Percentiles rank a stretch among this genome's conserved stretches.
Conservation (phyloP, 2,329 filamentous ascomycete genomes). For the Colletotrichum spinosum region DNA sequence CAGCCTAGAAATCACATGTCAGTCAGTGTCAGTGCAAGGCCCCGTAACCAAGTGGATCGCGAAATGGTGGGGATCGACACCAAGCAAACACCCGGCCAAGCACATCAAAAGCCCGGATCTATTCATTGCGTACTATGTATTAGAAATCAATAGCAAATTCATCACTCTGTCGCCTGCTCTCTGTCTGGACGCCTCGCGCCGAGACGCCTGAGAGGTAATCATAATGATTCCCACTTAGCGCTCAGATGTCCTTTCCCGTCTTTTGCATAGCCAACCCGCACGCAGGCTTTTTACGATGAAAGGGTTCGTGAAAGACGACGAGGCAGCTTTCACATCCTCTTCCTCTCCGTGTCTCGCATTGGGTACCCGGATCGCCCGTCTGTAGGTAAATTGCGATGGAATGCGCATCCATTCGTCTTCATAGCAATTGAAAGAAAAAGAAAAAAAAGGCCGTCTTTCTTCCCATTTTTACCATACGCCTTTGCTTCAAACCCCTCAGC, state of each 20-base stretch:
- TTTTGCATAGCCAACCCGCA: background rate
- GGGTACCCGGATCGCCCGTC: background rate
- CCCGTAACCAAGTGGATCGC: too few species aligned
- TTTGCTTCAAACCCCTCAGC: conserved; percentile 50
- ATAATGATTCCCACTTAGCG: conserved; percentile 11
- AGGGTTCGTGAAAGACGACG: conserved; percentile 16
- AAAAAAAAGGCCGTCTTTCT: background rate
- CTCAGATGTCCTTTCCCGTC: background rate
- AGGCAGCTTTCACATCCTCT: conserved; percentile 19
- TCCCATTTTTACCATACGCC: conserved; percentile 18
- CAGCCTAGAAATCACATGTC: background rate
- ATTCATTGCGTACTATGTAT: conserved; percentile 35
- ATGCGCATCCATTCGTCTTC: conserved; percentile 16
- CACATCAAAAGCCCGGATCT: conserved; percentile 18
- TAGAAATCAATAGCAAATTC: conserved; percentile 32
- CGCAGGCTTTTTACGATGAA: conserved; percentile 11
- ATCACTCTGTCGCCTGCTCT: conserved; percentile 31
- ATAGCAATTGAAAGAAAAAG: conserved; percentile 10
- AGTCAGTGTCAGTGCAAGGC: background rate
- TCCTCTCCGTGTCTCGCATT: conserved; percentile 6
- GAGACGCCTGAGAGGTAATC: conserved; percentile 11
- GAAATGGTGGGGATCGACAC: too few species aligned
- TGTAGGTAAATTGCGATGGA: background rate
- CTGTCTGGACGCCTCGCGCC: conserved; percentile 20
- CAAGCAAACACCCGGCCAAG: too few species aligned